Evolutionary conservation across 192 early-diverging fungal genomes (phyloP).

Genomic region (Linnemannia exigua): DNA sequence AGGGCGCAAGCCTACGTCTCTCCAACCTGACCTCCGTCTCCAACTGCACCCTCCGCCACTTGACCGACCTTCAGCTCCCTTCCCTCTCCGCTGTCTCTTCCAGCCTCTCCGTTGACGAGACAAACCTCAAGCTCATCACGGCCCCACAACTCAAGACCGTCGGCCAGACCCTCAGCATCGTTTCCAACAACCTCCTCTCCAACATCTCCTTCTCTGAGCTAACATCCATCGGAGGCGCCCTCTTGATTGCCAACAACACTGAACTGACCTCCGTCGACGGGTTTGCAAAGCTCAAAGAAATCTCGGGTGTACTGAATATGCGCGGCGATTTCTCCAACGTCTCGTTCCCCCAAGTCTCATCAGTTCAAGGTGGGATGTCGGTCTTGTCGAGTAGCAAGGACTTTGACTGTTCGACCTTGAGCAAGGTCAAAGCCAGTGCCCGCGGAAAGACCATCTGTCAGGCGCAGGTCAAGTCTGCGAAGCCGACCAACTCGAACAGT

Average conservation of each 20-base stretch:
- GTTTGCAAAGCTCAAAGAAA: slow-evolving; percentile 68
- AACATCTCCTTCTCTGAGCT: slow-evolving; percentile 71
- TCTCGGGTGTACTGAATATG: slow-evolving; percentile 72
- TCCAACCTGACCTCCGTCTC: slow-evolving; percentile 65
- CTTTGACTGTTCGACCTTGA: slow-evolving; percentile 61
- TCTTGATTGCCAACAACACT: slow-evolving; percentile 76
- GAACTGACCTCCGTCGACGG: slow-evolving; percentile 63
- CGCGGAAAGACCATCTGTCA: slow-evolving; percentile 41
- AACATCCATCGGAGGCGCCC: slow-evolving; percentile 70
- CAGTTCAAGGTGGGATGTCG: slow-evolving; percentile 72
- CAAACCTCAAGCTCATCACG: slow-evolving; percentile 64
- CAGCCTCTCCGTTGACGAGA: slow-evolving; percentile 73
- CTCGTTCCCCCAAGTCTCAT: slow-evolving; percentile 63
- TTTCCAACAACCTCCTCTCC: slow-evolving; percentile 67
- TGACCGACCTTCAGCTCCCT: slow-evolving; percentile 59
- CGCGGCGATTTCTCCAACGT: slow-evolving; percentile 73
- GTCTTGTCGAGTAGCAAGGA: slow-evolving; percentile 70
- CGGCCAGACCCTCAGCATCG: slow-evolving; percentile 70
- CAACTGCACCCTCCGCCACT: slow-evolving; percentile 72
- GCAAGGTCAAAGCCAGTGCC: slow-evolving; percentile 41
- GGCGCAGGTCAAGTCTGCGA: slow-evolving; percentile 37
- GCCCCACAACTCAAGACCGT: slow-evolving; percentile 61
- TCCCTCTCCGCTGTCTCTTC: slow-evolving; percentile 62
- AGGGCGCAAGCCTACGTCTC: slow-evolving; percentile 57
- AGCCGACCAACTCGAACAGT: slow-evolving; percentile 27